A percentile compares a stretch with the other conserved stretches of the same genome.
Evolutionary conservation across 2,329 filamentous ascomycete genomes (phyloP).

Genomic region (Scedosporium aurantiacum): DNA sequence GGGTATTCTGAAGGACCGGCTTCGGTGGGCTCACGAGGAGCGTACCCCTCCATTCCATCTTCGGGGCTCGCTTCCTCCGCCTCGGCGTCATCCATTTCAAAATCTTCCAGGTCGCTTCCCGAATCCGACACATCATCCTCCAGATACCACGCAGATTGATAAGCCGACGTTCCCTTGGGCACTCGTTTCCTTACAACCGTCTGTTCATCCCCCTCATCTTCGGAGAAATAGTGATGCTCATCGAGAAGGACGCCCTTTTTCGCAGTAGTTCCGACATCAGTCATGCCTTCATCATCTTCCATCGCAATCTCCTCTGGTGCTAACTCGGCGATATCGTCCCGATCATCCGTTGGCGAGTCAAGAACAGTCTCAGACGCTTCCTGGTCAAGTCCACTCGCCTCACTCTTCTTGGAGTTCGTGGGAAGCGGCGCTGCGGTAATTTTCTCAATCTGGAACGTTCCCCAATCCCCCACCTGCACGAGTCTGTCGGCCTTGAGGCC

Average conservation of each 20-base stretch:
- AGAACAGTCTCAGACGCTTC: constrained; percentile 36
- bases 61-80: constrained; percentile 56
- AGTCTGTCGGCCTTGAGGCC: constrained; percentile 82
- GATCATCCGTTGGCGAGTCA: constrained; percentile 64
- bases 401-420: constrained; percentile 53
- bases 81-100: constrained; percentile 49
- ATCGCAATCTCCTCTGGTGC: constrained; percentile 80
- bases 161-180: constrained; percentile 84
- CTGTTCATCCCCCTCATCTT: constrained; percentile 60
- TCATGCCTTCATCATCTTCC: constrained; percentile 46
- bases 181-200: constrained; percentile 58
- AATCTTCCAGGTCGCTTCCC: constrained; percentile 62
- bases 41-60: constrained; percentile 67
- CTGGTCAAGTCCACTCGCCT: constrained; percentile 63
- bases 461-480: constrained; percentile 87
- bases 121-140: constrained; percentile 69
- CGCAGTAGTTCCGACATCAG: constrained; percentile 22
- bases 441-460: constrained; percentile 82
- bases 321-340: constrained; percentile 70
- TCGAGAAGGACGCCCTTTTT: constrained; percentile 87
- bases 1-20: constrained; percentile 79
- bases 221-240: constrained; percentile 92
- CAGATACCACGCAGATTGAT: constrained; percentile 91
- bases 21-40: constrained; percentile 60
- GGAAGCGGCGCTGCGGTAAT: constrained; percentile 67